Evolutionary conservation across 2,329 filamentous ascomycete genomes (phyloP), one percentile per base, ranked within the genome.

Genomic region (Paradendryphiella salina): DNA sequence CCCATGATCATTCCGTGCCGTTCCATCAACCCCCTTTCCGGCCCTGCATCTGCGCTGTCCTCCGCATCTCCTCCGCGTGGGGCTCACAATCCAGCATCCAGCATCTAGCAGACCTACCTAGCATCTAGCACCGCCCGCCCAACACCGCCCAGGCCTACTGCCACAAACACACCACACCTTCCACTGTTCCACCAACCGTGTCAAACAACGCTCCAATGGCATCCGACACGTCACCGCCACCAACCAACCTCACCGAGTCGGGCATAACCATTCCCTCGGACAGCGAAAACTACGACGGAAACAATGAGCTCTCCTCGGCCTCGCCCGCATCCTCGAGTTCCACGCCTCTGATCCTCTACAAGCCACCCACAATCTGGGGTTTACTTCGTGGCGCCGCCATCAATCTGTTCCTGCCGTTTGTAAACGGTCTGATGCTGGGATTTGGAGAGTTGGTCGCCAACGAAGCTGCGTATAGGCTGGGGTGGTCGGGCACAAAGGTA

Each of bases 341-440:
- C 9, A 81, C 84, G 1, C 86, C 87, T 7, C 75, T 96, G 64
- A 86, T 96, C 39, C 82, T 97, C 38, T 99, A 97, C 81, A 85
- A 85, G 59, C 90, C 92, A 3, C 92, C 94, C 2, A 95, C 91
- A 0, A 66, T 95, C 36, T 96, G 90, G 89, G 85, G 89, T 8
- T 74, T 99, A 56, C 61, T 96, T 46, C 85, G 93, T 47, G 90
- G 94, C 31, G 90, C 91, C 13, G 91, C 92, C 5, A 99, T 99
- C 76, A 99, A 99, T 73, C 79, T 99, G n/a, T 67, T 99, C 1
- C 77, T 99, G 15, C 94, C 94, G 0, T 99, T 99, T 67, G 85
- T 99, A 69, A 99, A 99, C 76, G 94, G 94, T 38, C 83, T 99
- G 80, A 99, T 99, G 94, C 77, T 99, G 67, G 94, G 94, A 2